Evolutionary conservation across 2,329 filamentous ascomycete species (phyloP).

Genomic region (Zymoseptoria passerinii): DNA sequence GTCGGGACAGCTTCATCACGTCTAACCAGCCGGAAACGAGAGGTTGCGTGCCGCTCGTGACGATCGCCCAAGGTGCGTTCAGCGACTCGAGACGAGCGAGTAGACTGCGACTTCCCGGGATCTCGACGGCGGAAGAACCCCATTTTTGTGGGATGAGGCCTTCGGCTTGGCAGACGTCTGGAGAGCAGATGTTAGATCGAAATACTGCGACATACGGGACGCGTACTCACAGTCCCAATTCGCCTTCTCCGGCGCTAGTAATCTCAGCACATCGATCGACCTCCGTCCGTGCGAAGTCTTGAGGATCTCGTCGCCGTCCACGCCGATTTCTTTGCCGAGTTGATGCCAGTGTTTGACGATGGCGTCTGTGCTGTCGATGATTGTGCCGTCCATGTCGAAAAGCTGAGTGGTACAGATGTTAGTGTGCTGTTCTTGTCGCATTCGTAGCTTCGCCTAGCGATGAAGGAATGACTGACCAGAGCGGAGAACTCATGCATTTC

Average conservation of each 20-base stretch:
- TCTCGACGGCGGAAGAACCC: conserved; percentile 71
- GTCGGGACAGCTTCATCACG: conserved; percentile 40
- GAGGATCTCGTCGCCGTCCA: conserved; percentile 71
- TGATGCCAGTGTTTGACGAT: conserved; percentile 70
- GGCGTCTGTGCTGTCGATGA: conserved; percentile 72
- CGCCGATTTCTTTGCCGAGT: conserved; percentile 73
- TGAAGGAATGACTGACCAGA: conserved; percentile 25
- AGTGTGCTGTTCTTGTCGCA: neutral
- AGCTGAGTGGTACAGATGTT: conserved; percentile 29
- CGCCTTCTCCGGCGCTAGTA: conserved; percentile 75
- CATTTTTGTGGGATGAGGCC: conserved; percentile 66
- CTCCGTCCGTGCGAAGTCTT: conserved; percentile 85
- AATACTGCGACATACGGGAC: neutral
- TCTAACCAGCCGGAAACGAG: conserved; percentile 45
- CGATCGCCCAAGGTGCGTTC: conserved; percentile 74
- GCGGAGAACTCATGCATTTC: conserved; percentile 36
- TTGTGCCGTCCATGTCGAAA: conserved; percentile 74
- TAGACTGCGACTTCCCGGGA: conserved; percentile 64
- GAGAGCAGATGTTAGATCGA: neutral
- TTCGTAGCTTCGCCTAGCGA: neutral
- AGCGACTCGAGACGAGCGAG: conserved; percentile 26
- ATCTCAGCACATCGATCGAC: conserved; percentile 74
- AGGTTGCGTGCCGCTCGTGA: conserved; percentile 42
- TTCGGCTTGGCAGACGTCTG: conserved; percentile 75
- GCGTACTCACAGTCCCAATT: conserved; percentile 64